Percentiles rank a stretch among this genome's conserved stretches.
These are phyloP conservation scores for Holtermannia corniformis DNA, from an alignment of 768 basidiomycete genomes.

Conservation along the genomic window DNA sequence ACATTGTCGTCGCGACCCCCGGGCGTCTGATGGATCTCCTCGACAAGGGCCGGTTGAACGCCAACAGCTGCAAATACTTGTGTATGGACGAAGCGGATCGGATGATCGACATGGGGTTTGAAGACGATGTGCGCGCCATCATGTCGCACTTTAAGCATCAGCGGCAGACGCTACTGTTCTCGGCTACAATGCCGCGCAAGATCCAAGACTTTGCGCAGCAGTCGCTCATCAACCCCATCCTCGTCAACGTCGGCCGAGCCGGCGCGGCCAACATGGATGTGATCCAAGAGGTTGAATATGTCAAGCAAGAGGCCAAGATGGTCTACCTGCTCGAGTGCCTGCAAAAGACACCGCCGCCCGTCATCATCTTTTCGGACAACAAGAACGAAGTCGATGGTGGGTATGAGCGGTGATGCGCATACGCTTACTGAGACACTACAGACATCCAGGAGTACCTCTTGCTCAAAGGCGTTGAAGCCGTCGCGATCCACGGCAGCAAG, in stretches of 20 bases:
- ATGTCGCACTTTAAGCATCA: conserved; percentile 99
- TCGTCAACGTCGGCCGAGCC: conserved; percentile 95
- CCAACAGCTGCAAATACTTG: conserved; percentile 89
- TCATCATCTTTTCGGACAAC: conserved; percentile 96
- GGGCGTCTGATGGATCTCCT: conserved; percentile 96
- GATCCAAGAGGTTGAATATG: conserved; percentile 84
- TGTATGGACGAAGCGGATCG: conserved; percentile 97
- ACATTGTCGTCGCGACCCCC: conserved; percentile 93
- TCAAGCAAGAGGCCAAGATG: conserved; percentile 99
- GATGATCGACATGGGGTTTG: conserved; percentile 97
- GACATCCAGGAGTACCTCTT: conserved; percentile 98
- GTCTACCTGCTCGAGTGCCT: conserved; percentile 94
- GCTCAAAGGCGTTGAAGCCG: conserved; percentile 94
- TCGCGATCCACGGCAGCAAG: conserved; percentile 97
- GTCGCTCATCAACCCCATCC: conserved; percentile 83
- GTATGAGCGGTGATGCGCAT: conserved; percentile 22
- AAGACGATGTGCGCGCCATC: conserved; percentile 89
- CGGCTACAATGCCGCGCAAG: conserved; percentile 97
- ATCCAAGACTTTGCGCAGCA: conserved; percentile 98
- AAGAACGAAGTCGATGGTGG: conserved; percentile 99
- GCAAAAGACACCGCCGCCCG: conserved; percentile 96
- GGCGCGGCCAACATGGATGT: conserved; percentile 97
- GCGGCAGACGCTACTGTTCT: conserved; percentile 92
- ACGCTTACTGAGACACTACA: conserved; percentile 34
- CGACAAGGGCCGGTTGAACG: conserved; percentile 85